Percentiles rank a stretch among this genome's conserved stretches.
Conservation (phyloP, 169 alveolate species). For the Plasmodium adleri region DNA sequence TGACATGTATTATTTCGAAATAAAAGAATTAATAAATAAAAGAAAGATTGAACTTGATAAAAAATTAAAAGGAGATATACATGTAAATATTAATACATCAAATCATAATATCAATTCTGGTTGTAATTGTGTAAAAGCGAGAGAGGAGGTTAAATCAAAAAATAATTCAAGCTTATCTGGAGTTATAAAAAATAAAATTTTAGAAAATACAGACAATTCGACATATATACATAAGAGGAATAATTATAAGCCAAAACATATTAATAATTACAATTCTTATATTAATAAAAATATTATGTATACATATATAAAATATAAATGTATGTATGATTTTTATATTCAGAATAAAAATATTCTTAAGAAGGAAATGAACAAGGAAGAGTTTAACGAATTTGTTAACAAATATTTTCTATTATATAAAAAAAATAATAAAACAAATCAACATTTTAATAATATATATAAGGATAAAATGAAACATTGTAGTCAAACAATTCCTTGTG, state of each 20-base stretch:
- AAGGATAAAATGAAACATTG: neutral
- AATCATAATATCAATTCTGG: too few relatives aligned
- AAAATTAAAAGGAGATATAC: conserved; percentile 6
- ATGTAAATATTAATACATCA: neutral
- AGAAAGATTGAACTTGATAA: conserved; percentile 56
- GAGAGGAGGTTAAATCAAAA: too few relatives aligned
- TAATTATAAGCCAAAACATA: neutral
- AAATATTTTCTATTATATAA: conserved; percentile 18
- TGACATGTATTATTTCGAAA: conserved; percentile 56
- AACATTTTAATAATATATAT: neutral
- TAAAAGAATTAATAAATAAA: conserved; percentile 59
- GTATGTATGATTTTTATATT: conserved; percentile 40
- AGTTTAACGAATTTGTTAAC: conserved; percentile 20
- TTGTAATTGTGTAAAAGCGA: too few relatives aligned
- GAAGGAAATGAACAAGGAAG: conserved; percentile 21
- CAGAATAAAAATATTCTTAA: conserved; percentile 30
- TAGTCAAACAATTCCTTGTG: neutral
- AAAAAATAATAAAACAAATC: conserved; percentile 1
- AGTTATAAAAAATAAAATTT: neutral
- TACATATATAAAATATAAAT: conserved; percentile 50
- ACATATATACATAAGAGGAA: neutral
- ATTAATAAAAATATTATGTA: conserved; percentile 39
- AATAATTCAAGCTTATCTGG: neutral
- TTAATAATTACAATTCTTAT: conserved; percentile 10
- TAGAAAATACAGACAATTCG: neutral